phyloP scores from a whole-genome alignment of 1,284 basidiomycete genomes.

The Puccinia polysora region DNA sequence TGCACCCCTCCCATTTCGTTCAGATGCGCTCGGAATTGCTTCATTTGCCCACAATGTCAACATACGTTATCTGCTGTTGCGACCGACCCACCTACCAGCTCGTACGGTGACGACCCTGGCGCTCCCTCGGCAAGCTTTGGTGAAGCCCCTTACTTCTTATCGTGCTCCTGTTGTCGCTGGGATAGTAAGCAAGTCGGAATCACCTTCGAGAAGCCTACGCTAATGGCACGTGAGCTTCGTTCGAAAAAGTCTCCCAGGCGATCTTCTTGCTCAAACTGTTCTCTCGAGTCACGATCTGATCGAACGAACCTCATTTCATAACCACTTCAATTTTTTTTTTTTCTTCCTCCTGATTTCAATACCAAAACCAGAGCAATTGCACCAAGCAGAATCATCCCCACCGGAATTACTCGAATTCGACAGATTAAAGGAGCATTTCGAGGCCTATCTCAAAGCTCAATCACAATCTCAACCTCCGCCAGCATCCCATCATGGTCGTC shows the following conservation, averaged over 20 bases:
- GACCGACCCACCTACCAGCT: conserved; percentile 67
- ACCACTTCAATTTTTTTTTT: neutral
- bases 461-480: conserved; percentile 6
- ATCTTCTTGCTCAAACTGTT: too few relatives aligned
- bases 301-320: neutral
- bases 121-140: conserved; percentile 57
- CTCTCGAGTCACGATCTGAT: too few relatives aligned
- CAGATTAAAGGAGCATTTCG: conserved; percentile 85
- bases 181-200: conserved; percentile 84
- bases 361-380: conserved; percentile 77
- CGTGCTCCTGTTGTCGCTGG: conserved; percentile 90
- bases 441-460: conserved; percentile 64
- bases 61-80: conserved; percentile 82
- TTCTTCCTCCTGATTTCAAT: neutral
- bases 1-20: conserved; percentile 9
- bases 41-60: conserved; percentile 85
- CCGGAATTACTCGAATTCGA: conserved; percentile 83
- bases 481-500: neutral
- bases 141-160: conserved; percentile 81
- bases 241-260: too few relatives aligned
- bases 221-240: conserved; percentile 60
- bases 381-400: conserved; percentile 77
- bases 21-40: conserved; percentile 96
- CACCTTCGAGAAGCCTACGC: conserved; percentile 91
- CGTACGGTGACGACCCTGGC: conserved; percentile 57